Base-by-base conservation (phyloP, 768 basidiomycete species). In the Butyriboletus loyo region DNA sequence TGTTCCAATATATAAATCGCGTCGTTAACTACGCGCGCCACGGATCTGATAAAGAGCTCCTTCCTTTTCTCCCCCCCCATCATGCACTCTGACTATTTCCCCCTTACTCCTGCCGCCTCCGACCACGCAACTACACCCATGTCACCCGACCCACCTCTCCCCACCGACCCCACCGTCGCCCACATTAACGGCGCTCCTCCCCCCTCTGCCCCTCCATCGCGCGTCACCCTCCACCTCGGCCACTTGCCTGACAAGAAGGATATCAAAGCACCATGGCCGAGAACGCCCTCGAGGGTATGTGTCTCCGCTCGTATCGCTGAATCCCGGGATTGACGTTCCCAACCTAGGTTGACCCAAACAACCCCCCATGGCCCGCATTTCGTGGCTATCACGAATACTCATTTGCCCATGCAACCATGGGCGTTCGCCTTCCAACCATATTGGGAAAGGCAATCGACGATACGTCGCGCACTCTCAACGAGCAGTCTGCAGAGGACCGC, bases 361-460 rank as follows among this genome's bases (percentile, higher is more conserved):
- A 90, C 73, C 88, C 88, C 10, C 88, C 88, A 17, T 90, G 77
- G 78, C 88, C 89, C 32, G 88, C 88, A 0, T 90, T 82, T 69
- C 84, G 89, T 38, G 87, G 87, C 5, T 89, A 90, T 66, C 82
- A 86, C 67, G 85, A 89, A 62, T 89, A 85, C 66, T 90, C 86
- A 0, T 91, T 91, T 64, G 87, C 86, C 35, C 83, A 95, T 72
- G 95, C 92, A 30, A 96, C 94, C 4, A 97, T 97, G 94, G 90
- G 92, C 55, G 85, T 88, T n/a, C 86, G 95, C 42, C 82, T 97
- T 24, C 95, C 95, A 2, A 96, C 95, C 36, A 98, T 98, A 57
- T 77, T 97, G 43, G 92, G 92, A 58, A 98, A 97, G 73, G 95
- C 90, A 13, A 94, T 97, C 62, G 93, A 95, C 63, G 95, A 98